These are phyloP conservation scores for Suillus brevipes DNA, from an alignment of 768 basidiomycete species.

Conservation along the genomic window DNA sequence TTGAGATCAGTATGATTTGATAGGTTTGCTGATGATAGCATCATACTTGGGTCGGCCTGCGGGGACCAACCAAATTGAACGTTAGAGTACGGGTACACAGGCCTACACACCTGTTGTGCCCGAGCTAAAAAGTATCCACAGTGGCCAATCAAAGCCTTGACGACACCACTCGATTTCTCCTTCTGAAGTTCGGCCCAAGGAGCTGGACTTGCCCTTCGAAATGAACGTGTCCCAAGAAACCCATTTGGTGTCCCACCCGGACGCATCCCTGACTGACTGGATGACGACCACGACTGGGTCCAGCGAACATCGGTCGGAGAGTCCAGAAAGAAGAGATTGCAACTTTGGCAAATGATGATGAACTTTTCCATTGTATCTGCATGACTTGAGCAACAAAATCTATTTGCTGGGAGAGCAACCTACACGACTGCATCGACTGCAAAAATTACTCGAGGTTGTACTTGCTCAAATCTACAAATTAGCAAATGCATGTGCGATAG, in stretches of 20 bases:
- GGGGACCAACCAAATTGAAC: not conserved
- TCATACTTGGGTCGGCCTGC: slow-evolving; percentile 56
- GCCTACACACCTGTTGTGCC: slow-evolving; percentile 67
- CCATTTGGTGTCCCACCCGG: slow-evolving; percentile 40
- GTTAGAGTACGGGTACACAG: not conserved
- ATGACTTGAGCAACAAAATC: not conserved
- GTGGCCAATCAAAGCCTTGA: slow-evolving; percentile 69
- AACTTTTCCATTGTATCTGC: slow-evolving; percentile 69
- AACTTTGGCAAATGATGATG: slow-evolving; percentile 70
- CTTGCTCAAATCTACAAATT: slow-evolving; percentile 66
- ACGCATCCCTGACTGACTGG: slow-evolving; percentile 38
- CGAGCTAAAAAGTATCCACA: slow-evolving; percentile 85
- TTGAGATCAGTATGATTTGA: not conserved
- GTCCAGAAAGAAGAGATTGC: slow-evolving; percentile 51
- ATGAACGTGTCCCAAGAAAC: slow-evolving; percentile 56
- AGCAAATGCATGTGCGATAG: slow-evolving; percentile 11
- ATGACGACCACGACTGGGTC: slow-evolving; percentile 60
- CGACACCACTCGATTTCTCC: slow-evolving; percentile 68
- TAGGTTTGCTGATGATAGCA: not conserved
- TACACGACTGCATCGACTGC: slow-evolving; percentile 72
- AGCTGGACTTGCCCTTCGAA: slow-evolving; percentile 41
- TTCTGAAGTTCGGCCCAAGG: slow-evolving; percentile 47
- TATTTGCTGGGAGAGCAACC: slow-evolving; percentile 22
- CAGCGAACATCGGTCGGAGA: slow-evolving; percentile 38
- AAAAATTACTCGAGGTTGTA: slow-evolving; percentile 71